Evolutionary conservation across 495 filamentous ascomycete species (phyloP).

Genomic region (Physcia stellaris): DNA sequence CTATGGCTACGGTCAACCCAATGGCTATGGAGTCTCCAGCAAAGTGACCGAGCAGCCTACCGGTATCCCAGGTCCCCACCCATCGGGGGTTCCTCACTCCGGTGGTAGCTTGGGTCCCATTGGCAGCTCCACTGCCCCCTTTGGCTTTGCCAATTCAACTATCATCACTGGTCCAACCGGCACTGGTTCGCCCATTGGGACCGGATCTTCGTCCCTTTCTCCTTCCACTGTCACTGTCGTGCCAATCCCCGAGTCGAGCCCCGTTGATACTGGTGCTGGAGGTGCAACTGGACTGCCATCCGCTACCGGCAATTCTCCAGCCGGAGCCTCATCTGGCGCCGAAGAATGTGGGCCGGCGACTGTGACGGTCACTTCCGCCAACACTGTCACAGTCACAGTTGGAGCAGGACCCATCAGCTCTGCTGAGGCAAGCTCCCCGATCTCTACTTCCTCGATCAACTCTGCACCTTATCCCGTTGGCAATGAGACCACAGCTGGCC

Average conservation of each 20-base stretch:
- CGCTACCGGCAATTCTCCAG: slow-evolving; percentile 2
- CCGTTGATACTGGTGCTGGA: not conserved
- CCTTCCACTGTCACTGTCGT: slow-evolving; percentile 10
- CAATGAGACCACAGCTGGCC: not conserved
- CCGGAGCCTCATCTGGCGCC: not conserved
- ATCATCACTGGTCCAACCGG: too few relatives aligned
- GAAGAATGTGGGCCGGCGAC: slow-evolving; percentile 14
- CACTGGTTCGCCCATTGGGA: slow-evolving; percentile 16
- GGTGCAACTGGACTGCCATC: slow-evolving; percentile 3
- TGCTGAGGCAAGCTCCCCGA: not conserved
- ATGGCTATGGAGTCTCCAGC: too few relatives aligned
- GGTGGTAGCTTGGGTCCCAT: not conserved
- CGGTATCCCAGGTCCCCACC: not conserved
- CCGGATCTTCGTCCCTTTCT: slow-evolving; percentile 15
- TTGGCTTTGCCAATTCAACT: slow-evolving; percentile 4
- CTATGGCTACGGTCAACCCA: too few relatives aligned
- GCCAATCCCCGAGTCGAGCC: slow-evolving; percentile 15
- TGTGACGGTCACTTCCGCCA: slow-evolving; percentile 14
- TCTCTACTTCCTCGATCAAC: too few relatives aligned
- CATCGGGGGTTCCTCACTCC: not conserved
- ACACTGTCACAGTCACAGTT: slow-evolving; percentile 17
- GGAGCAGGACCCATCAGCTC: slow-evolving; percentile 5
- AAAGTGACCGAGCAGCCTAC: too few relatives aligned
- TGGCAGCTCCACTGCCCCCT: slow-evolving; percentile 2
- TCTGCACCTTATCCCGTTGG: not conserved